Conservation (phyloP, 2,329 filamentous ascomycete species). For the Pezizomycotina sp. region DNA sequence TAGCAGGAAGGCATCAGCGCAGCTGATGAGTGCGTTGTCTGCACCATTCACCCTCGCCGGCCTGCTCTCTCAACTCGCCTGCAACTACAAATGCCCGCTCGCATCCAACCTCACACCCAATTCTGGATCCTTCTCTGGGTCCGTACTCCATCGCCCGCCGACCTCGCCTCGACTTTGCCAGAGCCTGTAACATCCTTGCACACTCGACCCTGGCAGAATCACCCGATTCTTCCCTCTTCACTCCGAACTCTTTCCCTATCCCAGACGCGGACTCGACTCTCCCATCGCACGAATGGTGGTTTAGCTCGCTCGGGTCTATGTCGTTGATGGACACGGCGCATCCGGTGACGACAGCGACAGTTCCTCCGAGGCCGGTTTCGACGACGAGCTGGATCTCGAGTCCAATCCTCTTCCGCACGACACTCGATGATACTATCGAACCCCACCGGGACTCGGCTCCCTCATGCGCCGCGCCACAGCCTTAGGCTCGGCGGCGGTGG, state of each 20-base stretch:
- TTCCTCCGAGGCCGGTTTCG: conserved; percentile 34
- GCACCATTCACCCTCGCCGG: not conserved
- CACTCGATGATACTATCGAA: conserved; percentile 15
- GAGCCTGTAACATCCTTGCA: conserved; percentile 14
- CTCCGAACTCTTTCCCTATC: conserved; percentile 17
- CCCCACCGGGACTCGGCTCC: conserved; percentile 12
- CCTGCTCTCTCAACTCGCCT: conserved; percentile 12
- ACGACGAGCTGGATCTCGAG: conserved; percentile 44
- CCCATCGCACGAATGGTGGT: conserved; percentile 15
- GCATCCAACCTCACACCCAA: conserved; percentile 14
- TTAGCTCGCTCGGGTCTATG: conserved; percentile 10
- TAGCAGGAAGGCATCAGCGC: too few relatives aligned
- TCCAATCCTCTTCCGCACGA: conserved; percentile 1
- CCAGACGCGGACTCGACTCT: conserved; percentile 17
- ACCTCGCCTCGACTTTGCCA: conserved; percentile 16
- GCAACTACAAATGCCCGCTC: conserved; percentile 11
- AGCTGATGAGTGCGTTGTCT: too few relatives aligned
- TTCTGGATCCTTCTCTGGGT: conserved; percentile 16
- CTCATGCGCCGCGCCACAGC: conserved; percentile 22
- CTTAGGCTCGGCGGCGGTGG: conserved; percentile 22
- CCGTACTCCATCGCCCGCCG: conserved; percentile 17
- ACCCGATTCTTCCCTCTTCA: conserved; percentile 15
- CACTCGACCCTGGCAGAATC: conserved; percentile 16
- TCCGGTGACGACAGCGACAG: conserved; percentile 12
- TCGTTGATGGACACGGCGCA: conserved; percentile 14